A percentile compares a stretch with the other conserved stretches of the same genome.
Evolutionary conservation across 2,329 filamentous ascomycete genomes (phyloP).

Genomic region (Aspergillus unguis): DNA sequence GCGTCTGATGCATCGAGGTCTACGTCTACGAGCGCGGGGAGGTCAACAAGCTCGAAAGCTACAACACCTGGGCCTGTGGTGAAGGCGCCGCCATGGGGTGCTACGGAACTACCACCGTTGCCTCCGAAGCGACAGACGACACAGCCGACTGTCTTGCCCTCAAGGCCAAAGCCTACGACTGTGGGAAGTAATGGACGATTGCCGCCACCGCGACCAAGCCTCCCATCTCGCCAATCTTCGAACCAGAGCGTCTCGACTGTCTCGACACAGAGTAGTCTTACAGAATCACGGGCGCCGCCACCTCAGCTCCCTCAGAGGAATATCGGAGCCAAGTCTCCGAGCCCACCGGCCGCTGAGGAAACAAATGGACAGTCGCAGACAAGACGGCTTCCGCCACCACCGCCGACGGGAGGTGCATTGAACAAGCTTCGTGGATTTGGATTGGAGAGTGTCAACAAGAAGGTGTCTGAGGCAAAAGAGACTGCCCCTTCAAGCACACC

Average conservation of each 20-base stretch:
- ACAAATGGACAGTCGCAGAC: slow-evolving; percentile 16
- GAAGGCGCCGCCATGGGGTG: slow-evolving; percentile 57
- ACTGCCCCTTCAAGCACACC: slow-evolving; percentile 32
- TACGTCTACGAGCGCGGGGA: slow-evolving; percentile 40
- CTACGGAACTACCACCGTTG: slow-evolving; percentile 52
- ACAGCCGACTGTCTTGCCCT: slow-evolving; percentile 18
- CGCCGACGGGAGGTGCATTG: slow-evolving; percentile 32
- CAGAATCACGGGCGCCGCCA: slow-evolving; percentile 20
- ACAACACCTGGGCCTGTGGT: slow-evolving; percentile 32
- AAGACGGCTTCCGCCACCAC: slow-evolving; percentile 35
- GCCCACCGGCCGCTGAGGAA: slow-evolving; percentile 11
- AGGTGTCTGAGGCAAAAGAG: slow-evolving; percentile 10
- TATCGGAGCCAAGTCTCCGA: slow-evolving; percentile 17
- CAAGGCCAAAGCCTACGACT: slow-evolving; percentile 23
- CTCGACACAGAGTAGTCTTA: slow-evolving; percentile 10
- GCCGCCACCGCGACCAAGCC: slow-evolving; percentile 18
- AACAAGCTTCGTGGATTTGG: slow-evolving; percentile 44
- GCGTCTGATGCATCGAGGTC: slow-evolving; percentile 54
- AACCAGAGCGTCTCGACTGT: slow-evolving; percentile 12
- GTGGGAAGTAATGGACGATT: slow-evolving; percentile 13
- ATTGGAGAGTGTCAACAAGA: slow-evolving; percentile 47
- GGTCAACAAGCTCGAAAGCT: slow-evolving; percentile 33
- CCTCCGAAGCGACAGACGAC: slow-evolving; percentile 47
- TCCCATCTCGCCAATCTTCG: slow-evolving; percentile 23
- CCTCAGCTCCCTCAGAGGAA: slow-evolving; percentile 22